phyloP scores from a whole-genome alignment of 768 basidiomycete genomes.

The Amanita pseudoporphyria region DNA sequence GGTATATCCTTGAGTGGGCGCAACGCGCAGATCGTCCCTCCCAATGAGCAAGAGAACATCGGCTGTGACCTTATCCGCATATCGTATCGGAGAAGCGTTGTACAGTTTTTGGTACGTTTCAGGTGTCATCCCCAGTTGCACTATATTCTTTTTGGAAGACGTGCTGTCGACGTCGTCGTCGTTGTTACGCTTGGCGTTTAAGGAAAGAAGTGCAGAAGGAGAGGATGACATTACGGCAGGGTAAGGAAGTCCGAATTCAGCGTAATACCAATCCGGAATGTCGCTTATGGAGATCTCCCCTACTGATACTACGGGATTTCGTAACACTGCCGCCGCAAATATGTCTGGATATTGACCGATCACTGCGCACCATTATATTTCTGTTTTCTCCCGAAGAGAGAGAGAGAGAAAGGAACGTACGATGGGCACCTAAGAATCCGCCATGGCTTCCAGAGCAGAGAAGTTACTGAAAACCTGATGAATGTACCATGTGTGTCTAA shows the following conservation, averaged over 20 bases:
- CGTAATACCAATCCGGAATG: slow-evolving; percentile 62
- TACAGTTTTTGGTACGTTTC: slow-evolving; percentile 34
- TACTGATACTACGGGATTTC: slow-evolving; percentile 61
- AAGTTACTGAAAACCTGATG: too few species aligned
- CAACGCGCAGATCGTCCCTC: slow-evolving; percentile 49
- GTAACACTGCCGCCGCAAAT: slow-evolving; percentile 52
- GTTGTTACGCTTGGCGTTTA: slow-evolving; percentile 5
- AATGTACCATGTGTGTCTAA: too few species aligned
- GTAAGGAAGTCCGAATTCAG: slow-evolving; percentile 36
- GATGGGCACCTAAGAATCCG: slow-evolving; percentile 51
- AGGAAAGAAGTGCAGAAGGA: background rate
- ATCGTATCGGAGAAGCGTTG: slow-evolving; percentile 43
- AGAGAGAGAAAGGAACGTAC: slow-evolving; percentile 26
- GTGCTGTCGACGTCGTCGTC: background rate
- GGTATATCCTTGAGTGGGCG: slow-evolving; percentile 48
- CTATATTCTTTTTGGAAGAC: too few species aligned
- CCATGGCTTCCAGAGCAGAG: slow-evolving; percentile 76
- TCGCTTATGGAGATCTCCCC: slow-evolving; percentile 50
- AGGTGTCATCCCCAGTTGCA: slow-evolving; percentile 32
- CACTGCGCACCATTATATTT: slow-evolving; percentile 25
- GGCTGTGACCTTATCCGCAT: slow-evolving; percentile 38
- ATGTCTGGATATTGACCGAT: slow-evolving; percentile 52
- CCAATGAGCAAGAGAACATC: slow-evolving; percentile 55
- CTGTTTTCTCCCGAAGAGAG: too few species aligned
- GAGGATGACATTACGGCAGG: slow-evolving; percentile 14